These are phyloP conservation scores for Brachypodium distachyon DNA, from an alignment of 202 grass and related monocot genomes.

Conservation along the genomic window DNA sequence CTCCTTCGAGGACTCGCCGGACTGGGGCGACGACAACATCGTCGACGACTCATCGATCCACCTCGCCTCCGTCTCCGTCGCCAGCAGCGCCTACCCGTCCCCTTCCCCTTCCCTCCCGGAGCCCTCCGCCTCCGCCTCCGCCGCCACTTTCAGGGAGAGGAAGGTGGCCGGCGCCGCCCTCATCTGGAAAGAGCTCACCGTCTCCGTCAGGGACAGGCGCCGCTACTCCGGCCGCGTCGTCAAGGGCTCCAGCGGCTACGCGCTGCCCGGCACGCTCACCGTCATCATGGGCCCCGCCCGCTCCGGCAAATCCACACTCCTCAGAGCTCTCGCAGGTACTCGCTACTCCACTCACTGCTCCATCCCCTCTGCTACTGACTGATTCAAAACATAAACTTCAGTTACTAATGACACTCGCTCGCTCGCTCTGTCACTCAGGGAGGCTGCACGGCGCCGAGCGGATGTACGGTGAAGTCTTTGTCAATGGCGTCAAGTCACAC, in stretches of 20 bases:
- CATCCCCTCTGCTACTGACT: neutral
- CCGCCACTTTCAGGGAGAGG: slow-evolving; percentile 29
- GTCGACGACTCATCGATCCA: slow-evolving; percentile 37
- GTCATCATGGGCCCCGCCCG: slow-evolving; percentile 89
- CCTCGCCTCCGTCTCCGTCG: slow-evolving; percentile 43
- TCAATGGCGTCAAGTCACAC: slow-evolving; percentile 64
- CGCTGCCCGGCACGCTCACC: slow-evolving; percentile 77
- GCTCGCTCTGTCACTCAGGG: slow-evolving; percentile 21
- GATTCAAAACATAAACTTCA: too few relatives aligned
- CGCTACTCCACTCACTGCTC: neutral
- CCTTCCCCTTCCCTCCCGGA: slow-evolving; percentile 29
- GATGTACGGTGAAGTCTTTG: slow-evolving; percentile 78
- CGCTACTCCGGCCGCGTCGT: slow-evolving; percentile 50
- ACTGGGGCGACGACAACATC: slow-evolving; percentile 85
- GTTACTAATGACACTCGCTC: neutral
- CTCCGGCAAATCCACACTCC: slow-evolving; percentile 91
- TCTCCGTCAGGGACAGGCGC: slow-evolving; percentile 38
- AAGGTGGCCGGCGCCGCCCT: slow-evolving; percentile 77
- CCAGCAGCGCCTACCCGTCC: slow-evolving; percentile 62
- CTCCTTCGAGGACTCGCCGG: slow-evolving; percentile 92
- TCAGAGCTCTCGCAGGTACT: slow-evolving; percentile 68
- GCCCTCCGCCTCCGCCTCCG: neutral
- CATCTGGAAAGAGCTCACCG: slow-evolving; percentile 86
- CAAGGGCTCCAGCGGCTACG: slow-evolving; percentile 88
- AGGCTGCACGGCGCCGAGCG: slow-evolving; percentile 43